Conservation (phyloP, 768 basidiomycete genomes). For the Lactarius akahatsu region DNA sequence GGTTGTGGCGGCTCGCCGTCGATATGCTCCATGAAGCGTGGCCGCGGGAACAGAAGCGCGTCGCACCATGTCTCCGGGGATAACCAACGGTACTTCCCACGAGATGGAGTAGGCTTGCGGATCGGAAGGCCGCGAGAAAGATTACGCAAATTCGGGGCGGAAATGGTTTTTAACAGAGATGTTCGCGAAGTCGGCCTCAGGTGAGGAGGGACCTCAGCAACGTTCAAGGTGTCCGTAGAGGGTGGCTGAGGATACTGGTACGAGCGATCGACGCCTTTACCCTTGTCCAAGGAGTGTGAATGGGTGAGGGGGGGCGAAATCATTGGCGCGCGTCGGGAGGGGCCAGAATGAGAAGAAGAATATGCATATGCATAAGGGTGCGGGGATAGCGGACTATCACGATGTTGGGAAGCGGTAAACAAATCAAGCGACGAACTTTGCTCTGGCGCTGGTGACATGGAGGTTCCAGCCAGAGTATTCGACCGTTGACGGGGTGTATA, state of each 20-base stretch:
- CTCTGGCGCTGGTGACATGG: slow-evolving; percentile 18
- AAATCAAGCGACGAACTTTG: slow-evolving; percentile 25
- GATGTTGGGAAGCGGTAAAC: slow-evolving; percentile 28
- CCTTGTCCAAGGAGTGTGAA: slow-evolving; percentile 33
- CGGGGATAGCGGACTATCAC: slow-evolving; percentile 30
- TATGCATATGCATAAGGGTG: slow-evolving; percentile 56
- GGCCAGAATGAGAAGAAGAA: slow-evolving; percentile 30
- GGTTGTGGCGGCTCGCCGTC: slow-evolving; percentile 36
- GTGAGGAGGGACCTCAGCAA: slow-evolving; percentile 33
- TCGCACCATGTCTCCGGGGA: slow-evolving; percentile 82
- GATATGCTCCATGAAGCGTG: slow-evolving; percentile 54
- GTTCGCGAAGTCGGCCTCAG: slow-evolving; percentile 33
- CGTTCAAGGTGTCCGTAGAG: slow-evolving; percentile 41
- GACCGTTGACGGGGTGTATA: slow-evolving; percentile 27
- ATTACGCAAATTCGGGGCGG: slow-evolving; percentile 61
- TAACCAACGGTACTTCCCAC: slow-evolving; percentile 62
- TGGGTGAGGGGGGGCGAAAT: slow-evolving; percentile 28
- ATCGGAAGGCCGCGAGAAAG: slow-evolving; percentile 21
- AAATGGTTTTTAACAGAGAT: slow-evolving; percentile 55
- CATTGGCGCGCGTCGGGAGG: slow-evolving; percentile 26
- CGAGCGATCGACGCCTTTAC: slow-evolving; percentile 29
- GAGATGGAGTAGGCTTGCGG: slow-evolving; percentile 34
- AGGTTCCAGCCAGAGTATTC: slow-evolving; percentile 25
- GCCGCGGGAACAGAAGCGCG: slow-evolving; percentile 72
- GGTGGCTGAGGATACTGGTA: slow-evolving; percentile 28